Evolutionary conservation across 768 basidiomycete species (phyloP).

Genomic region (Xerocomus potaroensis): DNA sequence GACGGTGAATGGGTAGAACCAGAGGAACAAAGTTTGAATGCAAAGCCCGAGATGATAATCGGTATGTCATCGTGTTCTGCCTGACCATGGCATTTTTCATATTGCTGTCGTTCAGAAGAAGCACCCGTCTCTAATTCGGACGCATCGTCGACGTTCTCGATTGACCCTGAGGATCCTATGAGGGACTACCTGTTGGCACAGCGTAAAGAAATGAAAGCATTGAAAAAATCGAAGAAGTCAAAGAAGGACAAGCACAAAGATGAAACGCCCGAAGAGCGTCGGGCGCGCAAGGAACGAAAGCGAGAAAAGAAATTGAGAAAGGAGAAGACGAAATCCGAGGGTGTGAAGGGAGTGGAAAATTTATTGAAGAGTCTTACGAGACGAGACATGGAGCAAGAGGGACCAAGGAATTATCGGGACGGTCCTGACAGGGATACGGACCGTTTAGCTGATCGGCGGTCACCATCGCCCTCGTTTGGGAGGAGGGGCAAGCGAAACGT

Average conservation of each 20-base stretch:
- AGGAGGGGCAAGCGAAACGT: constrained; percentile 8
- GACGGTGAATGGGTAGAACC: constrained; percentile 82
- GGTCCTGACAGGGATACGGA: constrained; percentile 12
- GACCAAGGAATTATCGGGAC: constrained; percentile 4
- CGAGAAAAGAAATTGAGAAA: constrained; percentile 62
- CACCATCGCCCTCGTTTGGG: constrained; percentile 10
- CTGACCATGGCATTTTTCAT: constrained; percentile 1
- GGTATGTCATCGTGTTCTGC: constrained; percentile 39
- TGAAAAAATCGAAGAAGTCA: constrained; percentile 55
- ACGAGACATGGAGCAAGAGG: constrained; percentile 22
- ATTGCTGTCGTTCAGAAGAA: constrained; percentile 37
- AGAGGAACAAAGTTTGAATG: constrained; percentile 85
- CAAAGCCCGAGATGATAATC: constrained; percentile 66
- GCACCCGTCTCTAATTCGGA: constrained; percentile 62
- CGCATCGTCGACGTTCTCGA: constrained; percentile 55
- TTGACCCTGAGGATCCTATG: constrained; percentile 99
- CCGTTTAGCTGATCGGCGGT: constrained; percentile 11
- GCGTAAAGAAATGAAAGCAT: constrained; percentile 63
- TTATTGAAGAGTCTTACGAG: constrained; percentile 46
- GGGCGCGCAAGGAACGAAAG: constrained; percentile 69
- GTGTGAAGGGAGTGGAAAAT: constrained; percentile 62
- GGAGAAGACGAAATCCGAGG: constrained; percentile 50
- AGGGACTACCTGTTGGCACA: constrained; percentile 82
- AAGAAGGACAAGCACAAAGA: constrained; percentile 66
- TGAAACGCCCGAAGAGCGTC: constrained; percentile 77